Evolutionary conservation across 2,329 filamentous ascomycete genomes (phyloP).

Genomic region (Microcyclosporella mali): DNA sequence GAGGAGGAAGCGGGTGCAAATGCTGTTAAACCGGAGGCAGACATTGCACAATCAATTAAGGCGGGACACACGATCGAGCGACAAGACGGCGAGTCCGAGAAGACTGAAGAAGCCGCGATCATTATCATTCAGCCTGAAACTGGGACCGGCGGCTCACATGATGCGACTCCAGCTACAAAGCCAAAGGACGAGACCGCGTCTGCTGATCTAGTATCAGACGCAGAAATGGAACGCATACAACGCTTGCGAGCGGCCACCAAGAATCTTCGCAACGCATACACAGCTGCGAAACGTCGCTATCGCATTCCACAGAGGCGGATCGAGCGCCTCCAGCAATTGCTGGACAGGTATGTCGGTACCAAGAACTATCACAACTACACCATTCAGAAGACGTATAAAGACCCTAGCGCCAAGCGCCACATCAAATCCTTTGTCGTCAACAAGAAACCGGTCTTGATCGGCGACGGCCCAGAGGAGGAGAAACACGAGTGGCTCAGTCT

Average conservation of each 20-base stretch:
- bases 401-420: slow-evolving; percentile 78
- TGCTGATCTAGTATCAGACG: slow-evolving; percentile 1
- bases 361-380: slow-evolving; percentile 98
- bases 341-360: slow-evolving; percentile 74
- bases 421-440: slow-evolving; percentile 90
- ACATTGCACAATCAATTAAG: slow-evolving; percentile 31
- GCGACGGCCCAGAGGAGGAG: slow-evolving; percentile 28
- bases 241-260: slow-evolving; percentile 41
- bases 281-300: slow-evolving; percentile 76
- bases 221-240: slow-evolving; percentile 21
- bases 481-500: slow-evolving; percentile 93
- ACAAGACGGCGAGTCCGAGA: slow-evolving; percentile 17
- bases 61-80: slow-evolving; percentile 11
- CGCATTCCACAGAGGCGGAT: slow-evolving; percentile 69
- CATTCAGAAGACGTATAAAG: slow-evolving; percentile 72
- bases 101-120: slow-evolving; percentile 28
- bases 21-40: slow-evolving; percentile 28
- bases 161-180: slow-evolving; percentile 6
- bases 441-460: slow-evolving; percentile 49
- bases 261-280: slow-evolving; percentile 69
- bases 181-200: slow-evolving; percentile 1
- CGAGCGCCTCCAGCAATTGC: slow-evolving; percentile 65
- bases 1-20: slow-evolving; percentile 32
- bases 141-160: slow-evolving; percentile 6
- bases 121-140: slow-evolving; percentile 24